Base-by-base conservation (phyloP, 2,329 filamentous ascomycete species). In the Neonectria faginata region DNA sequence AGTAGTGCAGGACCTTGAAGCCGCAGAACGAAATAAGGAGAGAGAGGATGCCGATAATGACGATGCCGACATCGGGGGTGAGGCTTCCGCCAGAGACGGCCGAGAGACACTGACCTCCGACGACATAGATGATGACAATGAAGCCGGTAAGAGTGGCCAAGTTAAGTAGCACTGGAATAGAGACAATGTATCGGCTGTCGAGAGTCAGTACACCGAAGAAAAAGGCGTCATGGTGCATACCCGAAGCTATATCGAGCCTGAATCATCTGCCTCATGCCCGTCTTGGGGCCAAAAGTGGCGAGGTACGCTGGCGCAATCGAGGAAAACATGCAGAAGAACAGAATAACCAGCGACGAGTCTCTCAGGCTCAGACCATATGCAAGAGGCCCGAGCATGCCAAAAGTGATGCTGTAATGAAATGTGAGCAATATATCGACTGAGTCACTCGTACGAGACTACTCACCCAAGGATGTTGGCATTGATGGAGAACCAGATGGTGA, bases 241-340 rank as follows among this genome's bases (percentile, higher is more conserved):
- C 86, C 88, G 73, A 89, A 91, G 44, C 84, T 86, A 75, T 86
- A 91, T 22, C 89, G 81, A 4, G 89, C 88, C 68, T 89, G 87
- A 8, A 91, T 84, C 83, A 91, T 88, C 75, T 90, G 88, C 16
- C 88, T 82, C 83, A 91, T 85, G 45, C 88, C 89, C 10, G 87
- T 89, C 75, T 85, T 85, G 4, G 88, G 86, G 0, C 88, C 88
- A 55, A 89, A 76, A 0, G 85, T 88, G 45, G 83, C 83, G 27
- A 90, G 78, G 69, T 85, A 89, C 3, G 86, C 88, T 0, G 87
- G 85, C 0, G 85, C 79, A 7, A 84, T 64, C 0, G 84, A 84
- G 1, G 84, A 85, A 27, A 89, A 68, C 18, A 90, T 75, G 11
- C 82, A 84, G 76, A 91, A 90, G 79, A 91, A 91, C 50, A 91